phyloP scores from a whole-genome alignment of 208 protist genomes.

The Leishmania braziliensis region DNA sequence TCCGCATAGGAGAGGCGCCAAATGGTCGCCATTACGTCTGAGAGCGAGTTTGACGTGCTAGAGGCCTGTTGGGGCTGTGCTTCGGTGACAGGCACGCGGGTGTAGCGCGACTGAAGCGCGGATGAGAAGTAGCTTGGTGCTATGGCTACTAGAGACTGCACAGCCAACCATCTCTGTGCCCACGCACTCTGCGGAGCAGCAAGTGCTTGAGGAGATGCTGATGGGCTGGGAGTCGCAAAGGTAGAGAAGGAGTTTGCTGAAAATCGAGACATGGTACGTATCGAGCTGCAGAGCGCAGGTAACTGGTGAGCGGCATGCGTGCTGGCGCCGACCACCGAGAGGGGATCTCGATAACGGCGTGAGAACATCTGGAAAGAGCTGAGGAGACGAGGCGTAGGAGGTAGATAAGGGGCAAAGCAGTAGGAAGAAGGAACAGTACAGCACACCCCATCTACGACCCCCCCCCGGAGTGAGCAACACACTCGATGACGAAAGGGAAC shows the following conservation, averaged over 20 bases:
- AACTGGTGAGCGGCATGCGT: background rate
- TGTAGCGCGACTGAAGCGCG: constrained; percentile 18
- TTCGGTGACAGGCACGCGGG: background rate
- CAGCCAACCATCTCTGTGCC: constrained; percentile 6
- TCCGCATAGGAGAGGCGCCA: background rate
- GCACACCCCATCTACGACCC: background rate
- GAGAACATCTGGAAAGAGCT: constrained; percentile 10
- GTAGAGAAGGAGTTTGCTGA: background rate
- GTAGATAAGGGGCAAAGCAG: background rate
- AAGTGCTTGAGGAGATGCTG: background rate
- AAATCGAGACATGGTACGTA: constrained; percentile 16
- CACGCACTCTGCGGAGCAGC: background rate
- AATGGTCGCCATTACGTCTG: constrained; percentile 5
- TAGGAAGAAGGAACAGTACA: too few species aligned
- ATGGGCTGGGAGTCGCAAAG: background rate
- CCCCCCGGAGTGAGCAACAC: background rate
- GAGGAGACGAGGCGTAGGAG: background rate
- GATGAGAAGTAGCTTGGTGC: constrained; percentile 13
- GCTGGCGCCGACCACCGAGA: background rate
- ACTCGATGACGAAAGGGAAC: background rate
- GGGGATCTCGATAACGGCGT: background rate
- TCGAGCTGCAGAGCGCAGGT: background rate
- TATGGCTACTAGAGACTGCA: constrained; percentile 6
- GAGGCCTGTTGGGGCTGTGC: background rate
- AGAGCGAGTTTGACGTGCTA: background rate